phyloP scores from a whole-genome alignment of 2,329 filamentous ascomycete species.

The Ophiostoma perfectum region DNA sequence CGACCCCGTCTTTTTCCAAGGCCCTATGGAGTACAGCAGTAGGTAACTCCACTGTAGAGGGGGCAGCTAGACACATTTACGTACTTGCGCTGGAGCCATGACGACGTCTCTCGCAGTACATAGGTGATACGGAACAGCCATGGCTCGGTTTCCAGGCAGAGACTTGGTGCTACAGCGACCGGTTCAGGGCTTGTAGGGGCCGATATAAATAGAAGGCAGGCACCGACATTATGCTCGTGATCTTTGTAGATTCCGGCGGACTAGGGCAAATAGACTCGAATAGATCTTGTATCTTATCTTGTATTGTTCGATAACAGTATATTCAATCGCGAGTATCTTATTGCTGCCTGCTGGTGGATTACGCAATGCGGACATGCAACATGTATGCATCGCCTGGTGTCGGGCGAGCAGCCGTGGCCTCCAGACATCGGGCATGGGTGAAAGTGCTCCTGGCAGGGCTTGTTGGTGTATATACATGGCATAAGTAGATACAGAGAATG shows the following conservation, averaged over 20 bases:
- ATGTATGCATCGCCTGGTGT: neutral
- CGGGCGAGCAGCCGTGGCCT: no score
- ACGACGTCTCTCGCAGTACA: neutral
- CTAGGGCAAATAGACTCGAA: neutral
- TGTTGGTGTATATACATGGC: neutral
- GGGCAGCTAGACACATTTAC: neutral
- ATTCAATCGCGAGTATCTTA: no score
- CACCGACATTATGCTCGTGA: neutral
- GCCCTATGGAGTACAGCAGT: no score
- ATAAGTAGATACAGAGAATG: neutral
- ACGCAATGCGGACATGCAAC: neutral
- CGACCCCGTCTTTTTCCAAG: neutral
- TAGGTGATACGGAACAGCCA: neutral
- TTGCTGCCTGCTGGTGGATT: constrained; percentile 3
- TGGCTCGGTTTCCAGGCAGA: neutral
- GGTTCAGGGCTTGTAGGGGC: neutral
- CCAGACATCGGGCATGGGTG: neutral
- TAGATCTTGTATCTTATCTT: neutral
- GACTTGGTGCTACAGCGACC: neutral
- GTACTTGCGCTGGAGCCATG: neutral
- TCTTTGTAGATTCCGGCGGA: neutral
- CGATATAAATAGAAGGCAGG: constrained; percentile 1
- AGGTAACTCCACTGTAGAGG: neutral
- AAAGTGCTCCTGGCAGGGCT: no score
- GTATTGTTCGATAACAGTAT: neutral